phyloP scores from a whole-genome alignment of 2,329 filamentous ascomycete species.

The Diplodia corticola region DNA sequence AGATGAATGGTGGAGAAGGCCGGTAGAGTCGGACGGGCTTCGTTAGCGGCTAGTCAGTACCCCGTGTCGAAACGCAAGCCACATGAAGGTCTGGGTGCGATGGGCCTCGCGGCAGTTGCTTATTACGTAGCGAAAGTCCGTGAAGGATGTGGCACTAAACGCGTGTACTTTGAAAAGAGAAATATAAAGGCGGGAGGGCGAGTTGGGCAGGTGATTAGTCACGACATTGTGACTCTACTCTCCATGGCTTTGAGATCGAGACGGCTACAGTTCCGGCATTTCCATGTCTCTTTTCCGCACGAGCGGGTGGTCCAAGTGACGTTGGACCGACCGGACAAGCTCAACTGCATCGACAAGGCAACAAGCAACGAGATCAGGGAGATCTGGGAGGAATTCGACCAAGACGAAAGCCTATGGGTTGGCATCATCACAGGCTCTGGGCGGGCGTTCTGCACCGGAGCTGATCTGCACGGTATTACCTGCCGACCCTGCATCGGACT shows the following conservation, averaged over 20 bases:
- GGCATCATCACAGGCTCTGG: conserved; percentile 47
- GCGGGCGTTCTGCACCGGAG: conserved; percentile 51
- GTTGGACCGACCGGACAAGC: conserved; percentile 43
- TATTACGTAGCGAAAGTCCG: background rate
- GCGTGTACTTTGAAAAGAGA: background rate
- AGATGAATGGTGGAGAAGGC: background rate
- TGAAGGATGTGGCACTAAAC: background rate
- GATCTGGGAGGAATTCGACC: conserved; percentile 50
- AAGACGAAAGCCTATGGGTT: conserved; percentile 42
- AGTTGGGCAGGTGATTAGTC: background rate
- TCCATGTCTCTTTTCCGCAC: conserved; percentile 14
- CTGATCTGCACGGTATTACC: conserved; percentile 46
- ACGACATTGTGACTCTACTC: background rate
- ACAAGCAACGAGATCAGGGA: conserved; percentile 46
- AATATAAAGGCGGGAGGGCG: background rate
- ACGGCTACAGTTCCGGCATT: conserved; percentile 20
- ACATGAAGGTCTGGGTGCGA: background rate
- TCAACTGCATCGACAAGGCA: conserved; percentile 46
- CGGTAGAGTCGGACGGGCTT: background rate
- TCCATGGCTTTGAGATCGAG: conserved; percentile 21
- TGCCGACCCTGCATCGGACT: background rate
- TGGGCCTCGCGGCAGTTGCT: background rate
- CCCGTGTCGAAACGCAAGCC: background rate
- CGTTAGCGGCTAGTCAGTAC: background rate
- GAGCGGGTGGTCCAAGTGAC: conserved; percentile 43